phyloP scores from a whole-genome alignment of 345 rosid species.

The Bruguiera gymnorhiza region DNA sequence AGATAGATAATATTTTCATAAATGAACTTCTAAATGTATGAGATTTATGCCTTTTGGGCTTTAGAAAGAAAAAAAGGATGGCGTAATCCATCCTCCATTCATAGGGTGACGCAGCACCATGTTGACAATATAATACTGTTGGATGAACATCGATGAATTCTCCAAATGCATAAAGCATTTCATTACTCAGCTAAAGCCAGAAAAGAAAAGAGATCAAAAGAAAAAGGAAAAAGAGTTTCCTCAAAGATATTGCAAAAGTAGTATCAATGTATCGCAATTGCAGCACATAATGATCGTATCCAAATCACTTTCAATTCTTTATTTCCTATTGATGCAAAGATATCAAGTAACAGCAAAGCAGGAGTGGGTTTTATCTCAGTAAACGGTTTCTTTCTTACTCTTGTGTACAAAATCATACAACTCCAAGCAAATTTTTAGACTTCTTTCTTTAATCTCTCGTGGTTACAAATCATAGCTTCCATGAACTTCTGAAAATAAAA shows the following conservation, averaged over 20 bases:
- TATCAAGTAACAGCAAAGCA: conserved; percentile 4
- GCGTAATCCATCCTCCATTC: background rate
- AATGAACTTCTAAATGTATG: no score
- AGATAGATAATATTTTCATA: no score
- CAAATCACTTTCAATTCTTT: conserved; percentile 7
- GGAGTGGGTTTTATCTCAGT: conserved; percentile 15
- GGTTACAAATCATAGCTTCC: conserved; percentile 23
- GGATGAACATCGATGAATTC: background rate
- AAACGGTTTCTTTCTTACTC: background rate
- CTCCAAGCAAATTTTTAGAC: background rate
- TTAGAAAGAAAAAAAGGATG: background rate
- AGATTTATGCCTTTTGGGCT: background rate
- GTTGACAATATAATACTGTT: background rate
- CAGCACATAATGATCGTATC: conserved; percentile 15
- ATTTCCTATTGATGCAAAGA: conserved; percentile 18
- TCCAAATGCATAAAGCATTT: background rate
- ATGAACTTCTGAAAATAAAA: background rate
- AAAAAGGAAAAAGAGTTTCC: conserved; percentile 2
- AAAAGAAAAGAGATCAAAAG: background rate
- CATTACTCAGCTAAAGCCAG: background rate
- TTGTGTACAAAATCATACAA: background rate
- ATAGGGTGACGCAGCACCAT: conserved; percentile 14
- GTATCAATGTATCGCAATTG: background rate
- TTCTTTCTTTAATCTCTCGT: background rate
- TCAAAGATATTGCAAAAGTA: conserved; percentile 12